Conservation (phyloP, 345 rosid species). For the Eucalyptus dawsonii region DNA sequence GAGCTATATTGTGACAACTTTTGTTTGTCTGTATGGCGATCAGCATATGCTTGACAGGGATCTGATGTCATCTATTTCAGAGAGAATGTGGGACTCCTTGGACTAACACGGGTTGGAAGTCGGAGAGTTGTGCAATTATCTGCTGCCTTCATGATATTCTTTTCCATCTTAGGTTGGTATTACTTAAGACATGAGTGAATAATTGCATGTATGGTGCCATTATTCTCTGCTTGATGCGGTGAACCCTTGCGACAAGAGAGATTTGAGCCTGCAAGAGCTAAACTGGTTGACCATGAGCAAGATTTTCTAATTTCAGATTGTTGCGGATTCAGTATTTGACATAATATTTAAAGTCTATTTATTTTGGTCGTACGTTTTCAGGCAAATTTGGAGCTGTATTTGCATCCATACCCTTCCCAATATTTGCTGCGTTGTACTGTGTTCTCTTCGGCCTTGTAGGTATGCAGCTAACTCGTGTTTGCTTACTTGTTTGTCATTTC, state of each 20-base stretch:
- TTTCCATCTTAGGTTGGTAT: conserved; percentile 63
- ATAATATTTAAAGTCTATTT: background rate
- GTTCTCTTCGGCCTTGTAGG: conserved; percentile 86
- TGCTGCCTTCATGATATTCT: conserved; percentile 96
- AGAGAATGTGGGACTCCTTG: conserved; percentile 93
- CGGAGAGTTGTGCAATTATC: conserved; percentile 95
- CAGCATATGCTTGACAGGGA: background rate
- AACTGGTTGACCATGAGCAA: background rate
- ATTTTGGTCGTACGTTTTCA: conserved; percentile 1
- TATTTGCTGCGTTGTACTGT: conserved; percentile 82
- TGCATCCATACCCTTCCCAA: conserved; percentile 91
- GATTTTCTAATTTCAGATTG: background rate
- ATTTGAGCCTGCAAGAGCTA: background rate
- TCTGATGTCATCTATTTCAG: conserved; percentile 19
- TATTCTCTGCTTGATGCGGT: background rate
- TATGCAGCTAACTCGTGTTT: conserved; percentile 5
- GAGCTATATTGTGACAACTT: background rate
- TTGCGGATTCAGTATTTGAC: background rate
- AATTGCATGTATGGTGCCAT: background rate
- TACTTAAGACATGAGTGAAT: background rate
- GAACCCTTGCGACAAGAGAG: background rate
- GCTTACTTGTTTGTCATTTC: background rate
- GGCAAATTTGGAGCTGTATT: conserved; percentile 98
- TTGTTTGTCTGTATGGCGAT: background rate
- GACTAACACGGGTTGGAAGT: conserved; percentile 92